phyloP scores from a whole-genome alignment of 768 basidiomycete genomes.

The Boletus fagicola region DNA sequence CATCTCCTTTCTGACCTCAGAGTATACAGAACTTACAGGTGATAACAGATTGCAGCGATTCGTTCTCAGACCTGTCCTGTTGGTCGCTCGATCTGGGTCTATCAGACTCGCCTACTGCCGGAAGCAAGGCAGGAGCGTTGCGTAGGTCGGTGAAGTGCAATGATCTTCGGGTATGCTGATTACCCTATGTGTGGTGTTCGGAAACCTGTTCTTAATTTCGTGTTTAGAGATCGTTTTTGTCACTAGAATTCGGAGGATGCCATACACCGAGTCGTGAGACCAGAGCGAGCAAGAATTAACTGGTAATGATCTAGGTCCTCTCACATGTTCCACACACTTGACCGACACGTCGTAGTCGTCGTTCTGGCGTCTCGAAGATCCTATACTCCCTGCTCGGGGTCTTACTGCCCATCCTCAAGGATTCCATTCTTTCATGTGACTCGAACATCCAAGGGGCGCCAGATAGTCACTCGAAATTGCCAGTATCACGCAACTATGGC shows the following conservation, averaged over 20 bases:
- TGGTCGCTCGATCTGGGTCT: background rate
- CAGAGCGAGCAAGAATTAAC: background rate
- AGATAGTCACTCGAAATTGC: background rate
- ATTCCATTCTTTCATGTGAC: background rate
- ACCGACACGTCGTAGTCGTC: background rate
- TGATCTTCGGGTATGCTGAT: constrained; percentile 13
- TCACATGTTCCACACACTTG: background rate
- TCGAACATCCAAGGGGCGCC: background rate
- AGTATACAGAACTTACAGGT: background rate
- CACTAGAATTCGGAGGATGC: background rate
- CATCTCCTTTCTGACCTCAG: background rate
- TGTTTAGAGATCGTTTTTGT: constrained; percentile 4
- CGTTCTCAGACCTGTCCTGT: constrained; percentile 4
- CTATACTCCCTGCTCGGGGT: background rate
- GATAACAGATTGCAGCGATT: background rate
- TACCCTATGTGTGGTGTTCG: background rate
- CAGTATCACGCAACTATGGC: background rate
- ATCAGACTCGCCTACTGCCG: background rate
- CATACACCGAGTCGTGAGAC: background rate
- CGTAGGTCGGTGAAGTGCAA: constrained; percentile 11
- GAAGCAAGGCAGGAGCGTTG: constrained; percentile 2
- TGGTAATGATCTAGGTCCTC: background rate
- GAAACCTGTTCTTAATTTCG: background rate
- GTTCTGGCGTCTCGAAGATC: background rate
- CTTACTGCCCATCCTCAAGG: background rate